A percentile compares a stretch with the other conserved stretches of the same genome.
phyloP scores from a whole-genome alignment of 495 filamentous ascomycete genomes.

The Penicillium tannophilum region DNA sequence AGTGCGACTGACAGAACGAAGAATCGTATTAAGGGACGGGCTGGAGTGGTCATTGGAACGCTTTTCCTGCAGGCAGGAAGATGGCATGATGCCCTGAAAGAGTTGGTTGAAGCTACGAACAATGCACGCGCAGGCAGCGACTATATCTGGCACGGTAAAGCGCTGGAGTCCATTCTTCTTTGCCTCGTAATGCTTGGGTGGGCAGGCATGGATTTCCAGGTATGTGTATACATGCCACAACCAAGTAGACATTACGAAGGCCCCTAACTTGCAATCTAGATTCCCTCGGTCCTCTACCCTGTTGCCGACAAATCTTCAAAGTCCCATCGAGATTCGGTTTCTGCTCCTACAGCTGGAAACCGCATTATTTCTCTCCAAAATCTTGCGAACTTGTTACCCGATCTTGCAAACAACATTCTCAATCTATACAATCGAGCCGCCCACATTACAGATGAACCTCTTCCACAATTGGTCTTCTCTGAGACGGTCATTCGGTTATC shows the following conservation, averaged over 20 bases:
- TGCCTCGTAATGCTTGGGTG: constrained; percentile 83
- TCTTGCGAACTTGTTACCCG: constrained; percentile 64
- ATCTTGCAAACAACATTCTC: constrained; percentile 79
- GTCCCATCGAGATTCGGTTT: constrained; percentile 47
- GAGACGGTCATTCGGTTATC: constrained; percentile 81
- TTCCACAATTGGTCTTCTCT: constrained; percentile 79
- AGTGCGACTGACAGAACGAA: constrained; percentile 79
- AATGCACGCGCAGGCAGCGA: constrained; percentile 81
- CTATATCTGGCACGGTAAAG: constrained; percentile 96
- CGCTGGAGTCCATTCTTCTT: constrained; percentile 81
- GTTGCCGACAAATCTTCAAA: constrained; percentile 56
- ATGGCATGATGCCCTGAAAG: constrained; percentile 86
- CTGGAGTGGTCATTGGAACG: constrained; percentile 79
- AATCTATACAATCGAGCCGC: constrained; percentile 77
- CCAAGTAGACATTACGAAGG: neutral
- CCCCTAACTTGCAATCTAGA: constrained; percentile 39
- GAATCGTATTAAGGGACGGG: constrained; percentile 79
- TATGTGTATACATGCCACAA: constrained; percentile 37
- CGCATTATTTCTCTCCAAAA: constrained; percentile 62
- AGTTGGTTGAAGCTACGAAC: constrained; percentile 77
- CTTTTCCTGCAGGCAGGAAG: constrained; percentile 86
- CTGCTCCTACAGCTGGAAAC: constrained; percentile 44
- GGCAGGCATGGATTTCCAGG: constrained; percentile 83
- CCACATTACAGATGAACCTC: constrained; percentile 74
- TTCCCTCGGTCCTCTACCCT: constrained; percentile 64